Evolutionary conservation across 2,329 filamentous ascomycete species (phyloP), one percentile per base, ranked within the genome.

Genomic region (Calonectria pseudoreteaudii): DNA sequence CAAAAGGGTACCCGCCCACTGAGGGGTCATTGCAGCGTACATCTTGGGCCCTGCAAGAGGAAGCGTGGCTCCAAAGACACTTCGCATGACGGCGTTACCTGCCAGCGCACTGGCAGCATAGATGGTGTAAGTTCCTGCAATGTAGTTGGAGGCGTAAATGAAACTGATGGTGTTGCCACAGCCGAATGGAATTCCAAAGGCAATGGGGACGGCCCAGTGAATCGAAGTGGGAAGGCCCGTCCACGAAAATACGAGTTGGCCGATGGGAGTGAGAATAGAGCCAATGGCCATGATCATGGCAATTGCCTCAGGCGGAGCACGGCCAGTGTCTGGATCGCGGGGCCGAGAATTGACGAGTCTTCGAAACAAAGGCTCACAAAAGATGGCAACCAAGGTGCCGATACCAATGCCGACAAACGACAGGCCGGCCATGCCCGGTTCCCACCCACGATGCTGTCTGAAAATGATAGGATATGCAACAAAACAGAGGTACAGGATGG

Each of bases 381-480:
- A 84, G 72, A 95, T 91, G 66, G 89, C 88, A 2, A 93, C 81
- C 78, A 93, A 84, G 3, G 90, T 92, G 60, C 94, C 93, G 23
- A 90, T 84, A n/a, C 90, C 91, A 26, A 92, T 87, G n/a, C 90
- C 96, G 8, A 93, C 80, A 83, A 97, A 98, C 1, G 95, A 90
- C 3, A 98, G 90, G 0, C 96, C 95, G 0, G 93, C 91, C 44
- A 94, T 84, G 1, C 94, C 93, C 0, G 93, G 87, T 2, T 88
- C 88, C 96, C 95, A 98, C 74, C 94, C 94, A 23, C 96, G 93
- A 72, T 90, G 82, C 50, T 93, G 87, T 14, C 89, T 88, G 84
- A 97, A 98, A 72, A 98, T 93, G 73, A 97, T 93, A 0, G 95
- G 95, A 82, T 97, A 97, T 16, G 94, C 95, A 20, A 97, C 93